Evolutionary conservation across 2,329 filamentous ascomycete genomes (phyloP).

Genomic region (Colletotrichum eremochloae): DNA sequence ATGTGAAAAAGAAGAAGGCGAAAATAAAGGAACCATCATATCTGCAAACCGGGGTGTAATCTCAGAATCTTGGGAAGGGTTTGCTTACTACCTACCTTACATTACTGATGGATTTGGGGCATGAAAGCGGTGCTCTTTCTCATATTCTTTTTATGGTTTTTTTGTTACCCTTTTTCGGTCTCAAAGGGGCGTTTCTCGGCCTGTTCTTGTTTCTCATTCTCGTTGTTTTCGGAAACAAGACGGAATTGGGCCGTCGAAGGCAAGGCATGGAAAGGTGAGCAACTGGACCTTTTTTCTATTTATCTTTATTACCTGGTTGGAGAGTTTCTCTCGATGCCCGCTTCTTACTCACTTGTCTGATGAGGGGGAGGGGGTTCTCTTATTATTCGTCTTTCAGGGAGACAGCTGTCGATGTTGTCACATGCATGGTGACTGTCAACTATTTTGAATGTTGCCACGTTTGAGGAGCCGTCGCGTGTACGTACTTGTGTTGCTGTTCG

Average conservation of each 20-base stretch:
- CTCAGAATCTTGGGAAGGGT: too few relatives aligned
- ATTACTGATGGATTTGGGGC: slow-evolving; percentile 6
- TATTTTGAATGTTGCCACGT: neutral
- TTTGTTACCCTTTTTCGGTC: neutral
- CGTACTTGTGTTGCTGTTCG: neutral
- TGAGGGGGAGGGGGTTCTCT: too few relatives aligned
- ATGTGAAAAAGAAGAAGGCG: neutral
- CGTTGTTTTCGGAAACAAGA: neutral
- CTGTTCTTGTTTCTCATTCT: neutral
- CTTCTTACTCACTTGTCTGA: neutral
- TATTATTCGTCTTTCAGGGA: neutral
- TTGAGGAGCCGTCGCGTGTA: neutral
- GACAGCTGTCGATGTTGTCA: neutral
- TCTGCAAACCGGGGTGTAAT: neutral
- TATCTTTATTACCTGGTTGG: neutral
- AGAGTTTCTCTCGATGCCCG: neutral
- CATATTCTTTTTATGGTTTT: neutral
- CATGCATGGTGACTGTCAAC: neutral
- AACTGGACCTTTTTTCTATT: neutral
- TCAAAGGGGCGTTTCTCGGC: neutral
- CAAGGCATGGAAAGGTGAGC: neutral
- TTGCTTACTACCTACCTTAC: neutral
- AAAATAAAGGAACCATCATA: too few relatives aligned
- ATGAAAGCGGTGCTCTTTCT: slow-evolving; percentile 18
- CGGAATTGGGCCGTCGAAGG: neutral